Conservation (phyloP, 495 filamentous ascomycete genomes). For the Thozetella sp. region DNA sequence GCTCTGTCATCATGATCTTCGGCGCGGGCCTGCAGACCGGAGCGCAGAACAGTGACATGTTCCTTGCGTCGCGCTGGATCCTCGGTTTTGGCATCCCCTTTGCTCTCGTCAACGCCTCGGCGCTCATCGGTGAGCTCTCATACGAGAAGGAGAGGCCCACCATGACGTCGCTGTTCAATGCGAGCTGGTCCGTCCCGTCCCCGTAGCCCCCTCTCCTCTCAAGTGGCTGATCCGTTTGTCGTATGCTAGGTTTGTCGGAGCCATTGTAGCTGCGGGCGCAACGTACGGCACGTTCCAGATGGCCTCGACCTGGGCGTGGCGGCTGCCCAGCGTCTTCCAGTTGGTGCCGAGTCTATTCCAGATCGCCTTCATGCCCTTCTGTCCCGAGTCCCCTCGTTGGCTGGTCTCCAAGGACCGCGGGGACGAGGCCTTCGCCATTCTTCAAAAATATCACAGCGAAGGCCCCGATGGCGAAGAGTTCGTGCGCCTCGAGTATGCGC, state of each 20-base stretch:
- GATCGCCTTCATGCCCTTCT: slow-evolving; percentile 46
- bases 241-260: slow-evolving; percentile 35
- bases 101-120: slow-evolving; percentile 58
- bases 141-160: slow-evolving; percentile 62
- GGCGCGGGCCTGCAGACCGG: slow-evolving; percentile 27
- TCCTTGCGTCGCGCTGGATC: slow-evolving; percentile 59
- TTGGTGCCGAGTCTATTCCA: slow-evolving; percentile 51
- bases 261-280: slow-evolving; percentile 55
- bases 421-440: slow-evolving; percentile 56
- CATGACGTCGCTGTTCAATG: slow-evolving; percentile 63
- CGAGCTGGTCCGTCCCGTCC: slow-evolving; percentile 48
- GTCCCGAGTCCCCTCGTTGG: slow-evolving; percentile 54
- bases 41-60: slow-evolving; percentile 46
- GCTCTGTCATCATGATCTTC: slow-evolving; percentile 44
- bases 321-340: slow-evolving; percentile 58
- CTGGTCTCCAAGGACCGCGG: slow-evolving; percentile 41
- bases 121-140: slow-evolving; percentile 60
- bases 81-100: slow-evolving; percentile 65
- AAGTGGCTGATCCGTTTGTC: no score
- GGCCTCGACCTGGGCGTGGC: slow-evolving; percentile 57
- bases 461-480: slow-evolving; percentile 52
- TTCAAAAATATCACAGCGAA: slow-evolving; percentile 60
- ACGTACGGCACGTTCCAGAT: slow-evolving; percentile 59
- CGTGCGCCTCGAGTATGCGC: slow-evolving; percentile 51
- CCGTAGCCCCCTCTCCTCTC: no score